Conservation (phyloP, 2,329 filamentous ascomycete species). For the Pseudocercospora eumusae region DNA sequence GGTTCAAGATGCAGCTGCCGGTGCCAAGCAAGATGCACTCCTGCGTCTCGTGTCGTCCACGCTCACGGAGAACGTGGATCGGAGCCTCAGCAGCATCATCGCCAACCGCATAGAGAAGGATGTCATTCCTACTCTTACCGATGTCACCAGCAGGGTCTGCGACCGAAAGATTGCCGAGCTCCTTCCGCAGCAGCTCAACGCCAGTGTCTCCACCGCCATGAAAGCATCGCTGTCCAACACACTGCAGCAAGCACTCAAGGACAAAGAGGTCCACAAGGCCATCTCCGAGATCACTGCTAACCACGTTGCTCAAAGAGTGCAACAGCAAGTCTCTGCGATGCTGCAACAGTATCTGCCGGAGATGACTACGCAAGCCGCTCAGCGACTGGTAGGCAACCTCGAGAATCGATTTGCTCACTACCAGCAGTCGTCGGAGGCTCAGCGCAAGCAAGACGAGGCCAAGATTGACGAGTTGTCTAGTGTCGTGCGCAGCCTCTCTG, state of each 20-base stretch:
- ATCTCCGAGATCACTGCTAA: constrained; percentile 72
- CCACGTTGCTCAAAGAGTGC: constrained; percentile 66
- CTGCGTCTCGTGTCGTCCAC: constrained; percentile 69
- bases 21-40: constrained; percentile 69
- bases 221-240: constrained; percentile 68
- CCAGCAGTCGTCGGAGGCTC: constrained; percentile 53
- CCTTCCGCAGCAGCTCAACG: constrained; percentile 66
- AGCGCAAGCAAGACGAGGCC: constrained; percentile 56
- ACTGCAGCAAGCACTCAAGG: constrained; percentile 68
- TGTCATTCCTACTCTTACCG: constrained; percentile 73
- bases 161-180: constrained; percentile 70
- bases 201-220: constrained; percentile 70
- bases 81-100: constrained; percentile 75
- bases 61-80: constrained; percentile 70
- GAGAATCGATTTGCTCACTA: constrained; percentile 61
- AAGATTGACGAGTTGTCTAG: constrained; percentile 74
- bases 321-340: constrained; percentile 65
- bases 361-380: constrained; percentile 54
- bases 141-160: constrained; percentile 67
- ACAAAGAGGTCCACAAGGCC: constrained; percentile 69
- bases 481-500: constrained; percentile 65
- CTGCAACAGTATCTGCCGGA: constrained; percentile 52
- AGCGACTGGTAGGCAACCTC: constrained; percentile 68
- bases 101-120: constrained; percentile 71
- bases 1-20: constrained; percentile 62